Base-by-base conservation (phyloP, 2,329 filamentous ascomycete species). In the Trichoderma breve region DNA sequence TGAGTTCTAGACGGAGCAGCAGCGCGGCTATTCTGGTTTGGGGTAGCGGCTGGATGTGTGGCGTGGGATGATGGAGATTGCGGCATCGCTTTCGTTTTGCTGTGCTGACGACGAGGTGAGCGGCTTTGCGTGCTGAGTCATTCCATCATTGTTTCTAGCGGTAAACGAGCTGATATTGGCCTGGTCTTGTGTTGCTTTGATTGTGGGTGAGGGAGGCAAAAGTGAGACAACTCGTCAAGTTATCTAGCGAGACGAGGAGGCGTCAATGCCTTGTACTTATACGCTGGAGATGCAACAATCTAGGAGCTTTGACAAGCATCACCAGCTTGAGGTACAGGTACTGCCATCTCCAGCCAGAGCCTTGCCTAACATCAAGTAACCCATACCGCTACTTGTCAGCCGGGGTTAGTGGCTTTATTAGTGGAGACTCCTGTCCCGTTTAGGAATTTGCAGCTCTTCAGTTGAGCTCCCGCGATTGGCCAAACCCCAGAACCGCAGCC, bases 51-150 rank as follows among this genome's bases (percentile, higher is more conserved):
- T 43, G 26, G 14, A 64, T 15, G 26, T 26, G 62, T 43, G 65
- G 28, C 28, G 28, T 30, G 6, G 28, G 28, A 30, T 30, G 28
- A 30, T 30, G 28, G 28, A 30, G 28, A 30, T 30, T 32, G 32
- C 3, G 32, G 65, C 65, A 32, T 24, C 30, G 30, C 51, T 18
- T 11, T 64, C 47, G 26, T n/a, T 14, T 53, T 55, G 66, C 66
- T 28, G 36, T 65, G 66, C 66, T 69, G 55, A 69, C 66, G 66
- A 60, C 36, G 65, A 58, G 0, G 18, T 9, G 65, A 39, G 65
- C 32, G 65, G 53, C 53, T 68, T 57, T n/a, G 21, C 24, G 14
- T 4, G 18, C 1, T 6, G 61, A 63, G 61, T 47, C 36, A 63
- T 39, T 63, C 36, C 32, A 26, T 30, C 36, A 63, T 63, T 39